phyloP scores from a whole-genome alignment of 2,329 filamentous ascomycete genomes.

The Stenocarpella maydis region DNA sequence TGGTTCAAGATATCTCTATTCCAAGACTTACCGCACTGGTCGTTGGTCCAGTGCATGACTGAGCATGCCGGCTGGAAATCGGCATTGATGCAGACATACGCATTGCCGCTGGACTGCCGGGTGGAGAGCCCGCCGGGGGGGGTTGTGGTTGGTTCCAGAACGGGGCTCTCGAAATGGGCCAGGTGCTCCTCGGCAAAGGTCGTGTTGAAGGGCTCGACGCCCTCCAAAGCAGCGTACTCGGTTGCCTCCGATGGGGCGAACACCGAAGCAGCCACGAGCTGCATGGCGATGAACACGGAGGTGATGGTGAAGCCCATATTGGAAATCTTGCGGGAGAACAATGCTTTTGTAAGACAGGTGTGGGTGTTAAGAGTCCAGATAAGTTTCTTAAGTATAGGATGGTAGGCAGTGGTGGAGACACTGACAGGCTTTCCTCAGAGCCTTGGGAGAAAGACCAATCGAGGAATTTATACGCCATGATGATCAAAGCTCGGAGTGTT shows the following conservation, averaged over 20 bases:
- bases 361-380: too few relatives aligned
- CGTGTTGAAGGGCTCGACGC: neutral
- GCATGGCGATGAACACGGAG: neutral
- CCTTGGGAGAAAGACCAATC: too few relatives aligned
- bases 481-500: too few relatives aligned
- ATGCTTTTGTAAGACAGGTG: too few relatives aligned
- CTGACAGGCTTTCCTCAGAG: too few relatives aligned
- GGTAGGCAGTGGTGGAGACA: too few relatives aligned
- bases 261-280: neutral
- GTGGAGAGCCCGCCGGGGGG: neutral
- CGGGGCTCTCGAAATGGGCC: neutral
- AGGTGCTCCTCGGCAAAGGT: neutral
- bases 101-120: neutral
- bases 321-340: neutral
- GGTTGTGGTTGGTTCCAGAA: neutral
- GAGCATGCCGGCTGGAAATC: neutral
- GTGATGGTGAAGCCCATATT: neutral
- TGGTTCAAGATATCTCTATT: too few relatives aligned
- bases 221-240: neutral
- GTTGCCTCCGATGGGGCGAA: neutral
- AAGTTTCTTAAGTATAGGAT: too few relatives aligned
- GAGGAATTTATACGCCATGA: too few relatives aligned
- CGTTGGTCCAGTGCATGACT: neutral
- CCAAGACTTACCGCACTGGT: neutral
- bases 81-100: constrained; percentile 1